Percentiles rank a stretch among this genome's conserved stretches.
Evolutionary conservation across 2,329 filamentous ascomycete species (phyloP).

Genomic region (Bipolaris gigantea): DNA sequence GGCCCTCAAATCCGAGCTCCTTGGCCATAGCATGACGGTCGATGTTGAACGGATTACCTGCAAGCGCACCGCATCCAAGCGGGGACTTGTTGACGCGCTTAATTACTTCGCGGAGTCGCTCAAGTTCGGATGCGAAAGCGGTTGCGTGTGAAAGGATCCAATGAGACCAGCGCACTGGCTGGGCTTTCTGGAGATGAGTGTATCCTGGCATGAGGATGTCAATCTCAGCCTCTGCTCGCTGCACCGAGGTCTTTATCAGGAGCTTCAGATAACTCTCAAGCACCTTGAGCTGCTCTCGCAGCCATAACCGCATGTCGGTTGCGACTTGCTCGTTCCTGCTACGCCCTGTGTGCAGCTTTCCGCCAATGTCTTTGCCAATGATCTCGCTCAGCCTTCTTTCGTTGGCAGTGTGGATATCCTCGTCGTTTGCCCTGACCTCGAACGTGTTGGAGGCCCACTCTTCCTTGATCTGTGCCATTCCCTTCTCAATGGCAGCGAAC

Average conservation of each 20-base stretch:
- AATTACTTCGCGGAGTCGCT: slow-evolving; percentile 73
- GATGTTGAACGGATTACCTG: slow-evolving; percentile 80
- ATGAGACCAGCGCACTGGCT: slow-evolving; percentile 79
- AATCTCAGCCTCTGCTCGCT: slow-evolving; percentile 73
- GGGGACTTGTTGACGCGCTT: slow-evolving; percentile 72
- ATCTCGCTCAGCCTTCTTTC: slow-evolving; percentile 68
- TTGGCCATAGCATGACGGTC: slow-evolving; percentile 77
- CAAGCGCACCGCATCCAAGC: slow-evolving; percentile 74
- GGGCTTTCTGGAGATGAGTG: slow-evolving; percentile 81
- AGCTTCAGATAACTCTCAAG: slow-evolving; percentile 70
- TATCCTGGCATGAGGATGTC: slow-evolving; percentile 84
- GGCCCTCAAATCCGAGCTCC: slow-evolving; percentile 77
- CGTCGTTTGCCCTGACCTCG: slow-evolving; percentile 53
- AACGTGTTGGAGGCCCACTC: slow-evolving; percentile 54
- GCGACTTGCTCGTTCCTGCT: slow-evolving; percentile 90
- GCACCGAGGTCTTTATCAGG: slow-evolving; percentile 69
- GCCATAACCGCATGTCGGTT: slow-evolving; percentile 88
- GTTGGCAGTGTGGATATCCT: slow-evolving; percentile 60
- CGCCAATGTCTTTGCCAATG: slow-evolving; percentile 80
- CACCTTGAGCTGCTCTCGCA: slow-evolving; percentile 71
- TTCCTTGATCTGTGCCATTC: slow-evolving; percentile 62
- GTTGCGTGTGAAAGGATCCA: slow-evolving; percentile 77
- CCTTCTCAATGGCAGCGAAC: slow-evolving; percentile 72
- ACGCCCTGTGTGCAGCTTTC: slow-evolving; percentile 86
- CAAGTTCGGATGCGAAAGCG: slow-evolving; percentile 72